phyloP scores from a whole-genome alignment of 768 basidiomycete genomes.

The Lactifluus piperatus region DNA sequence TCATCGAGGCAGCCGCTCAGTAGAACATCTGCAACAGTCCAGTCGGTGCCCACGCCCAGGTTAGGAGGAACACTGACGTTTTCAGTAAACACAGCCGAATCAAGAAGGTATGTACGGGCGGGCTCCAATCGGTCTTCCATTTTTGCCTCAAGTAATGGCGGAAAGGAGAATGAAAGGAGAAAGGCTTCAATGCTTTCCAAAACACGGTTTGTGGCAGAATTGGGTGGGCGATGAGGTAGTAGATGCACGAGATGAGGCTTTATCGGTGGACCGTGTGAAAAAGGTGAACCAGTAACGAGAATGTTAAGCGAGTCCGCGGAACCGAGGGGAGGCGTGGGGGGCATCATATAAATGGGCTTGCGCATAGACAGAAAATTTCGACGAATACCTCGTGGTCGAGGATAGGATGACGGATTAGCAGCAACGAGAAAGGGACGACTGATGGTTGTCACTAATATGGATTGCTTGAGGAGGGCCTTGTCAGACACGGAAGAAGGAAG shows the following conservation, averaged over 20 bases:
- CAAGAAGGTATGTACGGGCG: slow-evolving; percentile 7
- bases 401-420: slow-evolving; percentile 7
- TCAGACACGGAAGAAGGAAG: slow-evolving; percentile 27
- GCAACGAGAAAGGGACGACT: slow-evolving; percentile 30
- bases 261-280: slow-evolving; percentile 1
- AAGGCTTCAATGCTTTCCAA: slow-evolving; percentile 30
- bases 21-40: slow-evolving; percentile 29
- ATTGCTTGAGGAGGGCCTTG: slow-evolving; percentile 30
- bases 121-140: neutral
- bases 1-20: slow-evolving; percentile 31
- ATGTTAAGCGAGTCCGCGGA: slow-evolving; percentile 20
- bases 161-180: slow-evolving; percentile 29
- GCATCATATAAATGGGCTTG: slow-evolving; percentile 17
- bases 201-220: slow-evolving; percentile 26
- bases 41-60: slow-evolving; percentile 21
- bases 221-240: slow-evolving; percentile 22
- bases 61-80: slow-evolving; percentile 8
- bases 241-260: slow-evolving; percentile 28
- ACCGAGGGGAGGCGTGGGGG: slow-evolving; percentile 20
- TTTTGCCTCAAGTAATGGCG: slow-evolving; percentile 1
- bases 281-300: neutral
- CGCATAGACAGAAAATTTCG: slow-evolving; percentile 9
- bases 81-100: slow-evolving; percentile 8
- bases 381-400: neutral
- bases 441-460: slow-evolving; percentile 35